phyloP scores from a whole-genome alignment of 306 rosid species.

The Abrus pulchellus region DNA sequence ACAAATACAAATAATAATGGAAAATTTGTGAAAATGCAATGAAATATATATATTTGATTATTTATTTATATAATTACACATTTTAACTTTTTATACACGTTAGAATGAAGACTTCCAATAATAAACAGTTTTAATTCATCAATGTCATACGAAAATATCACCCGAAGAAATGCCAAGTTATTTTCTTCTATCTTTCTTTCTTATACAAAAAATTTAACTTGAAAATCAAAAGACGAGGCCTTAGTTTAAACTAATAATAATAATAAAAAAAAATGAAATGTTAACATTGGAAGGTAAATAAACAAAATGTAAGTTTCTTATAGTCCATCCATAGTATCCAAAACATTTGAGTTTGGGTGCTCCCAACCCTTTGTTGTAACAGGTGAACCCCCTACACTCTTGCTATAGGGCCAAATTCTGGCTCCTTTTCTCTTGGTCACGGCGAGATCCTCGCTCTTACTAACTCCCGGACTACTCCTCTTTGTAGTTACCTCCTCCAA shows the following conservation, averaged over 20 bases:
- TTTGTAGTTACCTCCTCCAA: constrained; percentile 63
- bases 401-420: constrained; percentile 57
- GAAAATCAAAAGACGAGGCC: background rate
- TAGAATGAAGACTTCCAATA: no score
- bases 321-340: constrained; percentile 72
- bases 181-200: constrained; percentile 4
- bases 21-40: no score
- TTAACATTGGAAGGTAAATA: no score
- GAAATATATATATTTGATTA: no score
- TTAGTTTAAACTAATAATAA: no score
- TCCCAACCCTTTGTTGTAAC: constrained; percentile 32
- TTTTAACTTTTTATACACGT: no score
- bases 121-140: no score
- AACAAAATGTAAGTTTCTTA: background rate
- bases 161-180: no score
- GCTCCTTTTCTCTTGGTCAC: constrained; percentile 49
- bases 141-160: no score
- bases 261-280: no score
- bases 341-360: constrained; percentile 30
- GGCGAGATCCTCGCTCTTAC: constrained; percentile 67
- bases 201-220: background rate
- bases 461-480: constrained; percentile 58
- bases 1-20: no score
- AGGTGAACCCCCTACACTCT: constrained; percentile 68
- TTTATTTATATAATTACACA: no score